These are phyloP conservation scores for Aristolochia fimbriata DNA, from an alignment of 164 flowering plant genomes.

Conservation along the genomic window DNA sequence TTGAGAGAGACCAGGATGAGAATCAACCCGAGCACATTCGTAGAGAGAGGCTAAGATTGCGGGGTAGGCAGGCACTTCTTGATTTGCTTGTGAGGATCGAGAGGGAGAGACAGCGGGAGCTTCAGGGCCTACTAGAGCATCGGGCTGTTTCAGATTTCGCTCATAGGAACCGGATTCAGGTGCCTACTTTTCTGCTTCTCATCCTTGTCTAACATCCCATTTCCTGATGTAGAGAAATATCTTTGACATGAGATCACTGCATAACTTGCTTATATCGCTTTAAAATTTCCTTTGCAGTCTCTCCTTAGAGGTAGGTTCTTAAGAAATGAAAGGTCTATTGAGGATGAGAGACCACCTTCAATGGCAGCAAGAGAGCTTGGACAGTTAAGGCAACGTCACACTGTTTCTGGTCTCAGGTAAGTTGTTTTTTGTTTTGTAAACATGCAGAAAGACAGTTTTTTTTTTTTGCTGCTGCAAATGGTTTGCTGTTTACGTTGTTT, in stretches of 20 bases:
- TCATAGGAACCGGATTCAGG: slow-evolving; percentile 96
- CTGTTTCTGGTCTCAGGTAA: slow-evolving; percentile 90
- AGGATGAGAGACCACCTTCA: slow-evolving; percentile 54
- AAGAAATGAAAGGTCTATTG: slow-evolving; percentile 42
- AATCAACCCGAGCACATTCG: slow-evolving; percentile 33
- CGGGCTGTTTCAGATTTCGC: slow-evolving; percentile 74
- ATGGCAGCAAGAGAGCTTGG: slow-evolving; percentile 73
- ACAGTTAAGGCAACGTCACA: slow-evolving; percentile 60
- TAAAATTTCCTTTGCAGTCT: slow-evolving; percentile 36
- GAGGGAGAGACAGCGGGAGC: slow-evolving; percentile 67
- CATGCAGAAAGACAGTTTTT: too few relatives aligned
- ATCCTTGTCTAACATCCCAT: not conserved
- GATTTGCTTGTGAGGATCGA: slow-evolving; percentile 73
- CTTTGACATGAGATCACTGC: not conserved
- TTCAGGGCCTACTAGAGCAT: slow-evolving; percentile 53
- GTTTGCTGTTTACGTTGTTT: too few relatives aligned
- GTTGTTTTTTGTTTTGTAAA: not conserved
- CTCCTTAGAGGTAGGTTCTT: slow-evolving; percentile 77
- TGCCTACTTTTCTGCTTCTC: slow-evolving; percentile 11
- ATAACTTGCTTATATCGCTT: not conserved
- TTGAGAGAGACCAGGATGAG: slow-evolving; percentile 38
- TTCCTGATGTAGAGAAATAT: not conserved
- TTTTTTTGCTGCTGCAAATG: too few relatives aligned
- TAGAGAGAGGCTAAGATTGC: slow-evolving; percentile 53
- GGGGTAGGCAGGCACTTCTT: slow-evolving; percentile 83